A percentile compares a stretch with the other conserved stretches of the same genome.
Evolutionary conservation across 345 rosid species (phyloP).

Genomic region (Sisymbrium altissimum): DNA sequence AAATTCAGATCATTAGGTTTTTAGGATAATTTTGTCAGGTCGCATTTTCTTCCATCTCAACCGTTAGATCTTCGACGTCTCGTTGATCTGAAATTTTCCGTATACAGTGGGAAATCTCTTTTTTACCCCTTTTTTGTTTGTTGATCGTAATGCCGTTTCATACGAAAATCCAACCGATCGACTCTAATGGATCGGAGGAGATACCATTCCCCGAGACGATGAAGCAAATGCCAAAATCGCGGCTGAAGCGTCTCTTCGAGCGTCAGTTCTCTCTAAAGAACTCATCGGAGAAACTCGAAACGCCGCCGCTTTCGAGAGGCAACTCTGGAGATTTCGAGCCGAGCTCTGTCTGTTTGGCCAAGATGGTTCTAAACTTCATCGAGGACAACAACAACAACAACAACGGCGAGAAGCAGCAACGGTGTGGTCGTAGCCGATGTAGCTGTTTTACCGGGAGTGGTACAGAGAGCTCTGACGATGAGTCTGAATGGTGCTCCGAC

Average conservation of each 20-base stretch:
- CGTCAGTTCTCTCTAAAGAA: slow-evolving; percentile 59
- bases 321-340: slow-evolving; percentile 62
- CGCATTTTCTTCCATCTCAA: too few relatives aligned
- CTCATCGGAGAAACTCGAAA: slow-evolving; percentile 39
- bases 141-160: slow-evolving; percentile 40
- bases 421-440: slow-evolving; percentile 54
- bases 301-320: slow-evolving; percentile 34
- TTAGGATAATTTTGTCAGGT: not conserved
- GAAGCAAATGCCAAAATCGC: slow-evolving; percentile 65
- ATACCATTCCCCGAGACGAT: slow-evolving; percentile 39
- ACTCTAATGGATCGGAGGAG: slow-evolving; percentile 41
- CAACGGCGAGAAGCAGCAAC: slow-evolving; percentile 36
- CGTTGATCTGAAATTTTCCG: slow-evolving; percentile 5
- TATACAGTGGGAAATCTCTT: not conserved
- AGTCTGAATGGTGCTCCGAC: slow-evolving; percentile 45
- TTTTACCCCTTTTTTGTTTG: not conserved
- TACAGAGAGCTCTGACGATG: slow-evolving; percentile 75
- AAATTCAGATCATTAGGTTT: slow-evolving; percentile 25
- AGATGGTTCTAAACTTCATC: slow-evolving; percentile 76
- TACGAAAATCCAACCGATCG: slow-evolving; percentile 84
- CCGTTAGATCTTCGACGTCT: not conserved
- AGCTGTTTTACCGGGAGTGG: slow-evolving; percentile 58
- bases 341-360: slow-evolving; percentile 64
- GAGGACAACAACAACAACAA: slow-evolving; percentile 41
- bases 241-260: slow-evolving; percentile 82